Conservation (phyloP, 805 yeast species). For the Candida morakotiae region DNA sequence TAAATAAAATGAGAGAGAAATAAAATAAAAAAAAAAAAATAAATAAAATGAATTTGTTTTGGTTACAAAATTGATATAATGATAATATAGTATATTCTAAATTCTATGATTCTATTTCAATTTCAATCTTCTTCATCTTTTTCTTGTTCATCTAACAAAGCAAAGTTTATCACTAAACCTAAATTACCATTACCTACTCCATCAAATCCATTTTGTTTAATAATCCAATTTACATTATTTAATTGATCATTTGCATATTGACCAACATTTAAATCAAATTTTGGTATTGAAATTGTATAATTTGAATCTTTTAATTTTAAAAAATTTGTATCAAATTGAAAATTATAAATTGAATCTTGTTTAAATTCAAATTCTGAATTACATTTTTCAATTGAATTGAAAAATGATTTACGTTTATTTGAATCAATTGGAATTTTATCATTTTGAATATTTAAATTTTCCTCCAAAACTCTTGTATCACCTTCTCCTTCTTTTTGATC, state of each 20-base stretch:
- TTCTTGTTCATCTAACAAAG: conserved; percentile 29
- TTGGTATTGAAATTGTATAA: conserved; percentile 51
- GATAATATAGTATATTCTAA: too few species aligned
- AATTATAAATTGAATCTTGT: conserved; percentile 33
- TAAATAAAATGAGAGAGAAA: too few species aligned
- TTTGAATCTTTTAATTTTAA: conserved; percentile 47
- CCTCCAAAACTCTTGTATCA: conserved; percentile 14
- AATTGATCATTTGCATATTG: conserved; percentile 41
- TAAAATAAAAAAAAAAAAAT: too few species aligned
- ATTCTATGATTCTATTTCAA: too few species aligned
- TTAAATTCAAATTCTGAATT: conserved; percentile 34
- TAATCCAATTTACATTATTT: conserved; percentile 43
- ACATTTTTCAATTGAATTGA: conserved; percentile 35
- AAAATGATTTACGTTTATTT: conserved; percentile 41
- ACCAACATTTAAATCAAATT: conserved; percentile 40
- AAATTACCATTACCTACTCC: conserved; percentile 27
- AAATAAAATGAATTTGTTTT: conserved; percentile 2
- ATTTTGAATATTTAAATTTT: conserved; percentile 17
- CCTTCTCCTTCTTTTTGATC: background rate
- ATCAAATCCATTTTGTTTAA: conserved; percentile 34
- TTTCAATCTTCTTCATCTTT: background rate
- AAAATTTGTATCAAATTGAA: conserved; percentile 54
- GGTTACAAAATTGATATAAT: background rate
- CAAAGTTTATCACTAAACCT: conserved; percentile 36
- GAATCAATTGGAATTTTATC: conserved; percentile 26